A percentile compares a stretch with the other conserved stretches of the same genome.
Evolutionary conservation across 345 rosid species (phyloP).

Genomic region (Eucalyptus curtisii): DNA sequence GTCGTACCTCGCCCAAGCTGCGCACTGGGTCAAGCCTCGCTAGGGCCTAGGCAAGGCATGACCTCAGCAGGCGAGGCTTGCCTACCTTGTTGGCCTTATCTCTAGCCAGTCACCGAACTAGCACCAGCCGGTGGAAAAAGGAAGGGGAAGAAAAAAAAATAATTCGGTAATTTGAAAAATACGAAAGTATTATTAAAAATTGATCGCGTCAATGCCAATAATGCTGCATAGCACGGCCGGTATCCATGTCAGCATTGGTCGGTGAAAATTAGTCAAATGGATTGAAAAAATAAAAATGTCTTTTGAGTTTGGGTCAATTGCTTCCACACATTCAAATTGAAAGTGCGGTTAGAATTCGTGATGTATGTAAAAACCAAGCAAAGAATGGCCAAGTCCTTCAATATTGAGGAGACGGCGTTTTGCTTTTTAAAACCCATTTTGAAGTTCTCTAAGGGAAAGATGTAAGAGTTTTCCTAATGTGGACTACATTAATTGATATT

Average conservation of each 20-base stretch:
- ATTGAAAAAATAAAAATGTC: fast-evolving
- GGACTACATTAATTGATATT: no score
- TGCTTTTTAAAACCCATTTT: neutral
- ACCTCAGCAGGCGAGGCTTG: fast-evolving
- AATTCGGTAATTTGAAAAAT: fast-evolving
- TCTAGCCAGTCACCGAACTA: fast-evolving
- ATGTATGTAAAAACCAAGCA: neutral
- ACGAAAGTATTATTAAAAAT: no score
- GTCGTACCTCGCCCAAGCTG: fast-evolving
- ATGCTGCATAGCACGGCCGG: fast-evolving
- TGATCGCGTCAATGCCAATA: fast-evolving
- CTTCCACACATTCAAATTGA: neutral
- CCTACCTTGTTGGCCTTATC: fast-evolving
- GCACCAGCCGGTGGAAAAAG: fast-evolving
- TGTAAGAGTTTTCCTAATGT: no score
- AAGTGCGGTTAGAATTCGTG: neutral
- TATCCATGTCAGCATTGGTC: fast-evolving
- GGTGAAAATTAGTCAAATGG: fast-evolving
- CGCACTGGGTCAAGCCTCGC: fast-evolving
- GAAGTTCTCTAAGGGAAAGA: neutral
- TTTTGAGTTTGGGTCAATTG: neutral
- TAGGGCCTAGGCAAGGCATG: fast-evolving
- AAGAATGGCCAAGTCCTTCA: neutral
- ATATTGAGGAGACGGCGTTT: neutral
- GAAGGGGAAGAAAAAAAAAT: no score